These are phyloP conservation scores for Paramarasmius palmivorus DNA, from an alignment of 1,284 basidiomycete genomes.

Conservation along the genomic window DNA sequence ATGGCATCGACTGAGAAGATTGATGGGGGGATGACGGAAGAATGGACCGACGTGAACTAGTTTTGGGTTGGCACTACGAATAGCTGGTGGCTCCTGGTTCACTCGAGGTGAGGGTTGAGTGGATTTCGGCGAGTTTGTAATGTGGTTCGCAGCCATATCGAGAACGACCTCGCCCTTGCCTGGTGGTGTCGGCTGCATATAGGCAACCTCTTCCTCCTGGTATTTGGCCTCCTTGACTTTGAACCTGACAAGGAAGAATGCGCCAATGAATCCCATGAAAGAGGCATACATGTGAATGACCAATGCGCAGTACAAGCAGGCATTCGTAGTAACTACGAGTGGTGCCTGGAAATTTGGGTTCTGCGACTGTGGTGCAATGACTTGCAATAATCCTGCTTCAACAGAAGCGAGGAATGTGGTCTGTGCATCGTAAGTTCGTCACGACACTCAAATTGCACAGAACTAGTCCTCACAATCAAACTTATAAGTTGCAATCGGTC, in stretches of 20 bases:
- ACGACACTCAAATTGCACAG: not conserved
- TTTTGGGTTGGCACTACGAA: constrained; percentile 45
- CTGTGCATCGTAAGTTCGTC: constrained; percentile 27
- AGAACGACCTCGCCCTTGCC: constrained; percentile 9
- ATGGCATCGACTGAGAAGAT: constrained; percentile 50
- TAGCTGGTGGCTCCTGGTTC: not conserved
- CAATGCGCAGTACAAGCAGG: constrained; percentile 48
- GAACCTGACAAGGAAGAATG: constrained; percentile 57
- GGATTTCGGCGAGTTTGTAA: constrained; percentile 18
- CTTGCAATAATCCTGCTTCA: constrained; percentile 51
- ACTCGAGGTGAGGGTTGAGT: not conserved
- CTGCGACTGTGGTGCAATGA: constrained; percentile 32
- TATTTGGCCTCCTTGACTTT: constrained; percentile 51
- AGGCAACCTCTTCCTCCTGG: constrained; percentile 33
- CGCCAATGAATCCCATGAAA: constrained; percentile 56
- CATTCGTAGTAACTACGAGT: constrained; percentile 41
- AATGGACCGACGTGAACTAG: constrained; percentile 46
- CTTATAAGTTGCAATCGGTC: constrained; percentile 59
- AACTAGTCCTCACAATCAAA: constrained; percentile 46
- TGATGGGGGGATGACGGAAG: constrained; percentile 36
- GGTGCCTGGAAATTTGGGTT: constrained; percentile 20
- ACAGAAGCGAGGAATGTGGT: constrained; percentile 65
- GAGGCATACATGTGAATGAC: constrained; percentile 56
- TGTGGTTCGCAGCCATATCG: constrained; percentile 25
- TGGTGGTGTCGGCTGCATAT: constrained; percentile 16